Percentiles rank a stretch among this genome's conserved stretches.
Conservation (phyloP, 129 eudicot genomes). For the Tanacetum coccineum region DNA sequence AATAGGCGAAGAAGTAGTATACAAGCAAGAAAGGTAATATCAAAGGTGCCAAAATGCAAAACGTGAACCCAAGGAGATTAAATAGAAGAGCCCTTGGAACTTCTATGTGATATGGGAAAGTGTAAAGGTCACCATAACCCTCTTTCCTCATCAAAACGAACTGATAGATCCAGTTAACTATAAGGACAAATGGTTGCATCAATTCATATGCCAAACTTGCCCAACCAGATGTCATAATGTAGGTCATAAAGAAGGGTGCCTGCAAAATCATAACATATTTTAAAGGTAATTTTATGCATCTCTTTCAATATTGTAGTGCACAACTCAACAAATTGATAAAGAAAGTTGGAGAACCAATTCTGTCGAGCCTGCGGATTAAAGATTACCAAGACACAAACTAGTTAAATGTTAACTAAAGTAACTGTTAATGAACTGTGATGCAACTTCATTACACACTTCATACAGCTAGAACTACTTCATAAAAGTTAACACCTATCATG, state of each 20-base stretch:
- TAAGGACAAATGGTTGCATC: slow-evolving; percentile 71
- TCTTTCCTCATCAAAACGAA: slow-evolving; percentile 49
- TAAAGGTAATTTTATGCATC: too few relatives aligned
- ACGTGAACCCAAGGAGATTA: slow-evolving; percentile 82
- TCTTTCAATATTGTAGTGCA: too few relatives aligned
- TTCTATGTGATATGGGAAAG: slow-evolving; percentile 93
- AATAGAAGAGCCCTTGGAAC: slow-evolving; percentile 79
- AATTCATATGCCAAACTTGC: slow-evolving; percentile 81
- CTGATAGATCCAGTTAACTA: slow-evolving; percentile 55
- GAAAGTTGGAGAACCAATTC: too few relatives aligned
- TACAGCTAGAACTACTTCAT: too few relatives aligned
- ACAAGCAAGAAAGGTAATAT: slow-evolving; percentile 81
- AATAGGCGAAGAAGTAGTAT: slow-evolving; percentile 79
- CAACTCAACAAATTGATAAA: too few relatives aligned
- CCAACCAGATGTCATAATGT: slow-evolving; percentile 93
- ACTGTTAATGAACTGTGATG: too few relatives aligned
- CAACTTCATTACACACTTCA: too few relatives aligned
- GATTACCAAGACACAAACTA: too few relatives aligned
- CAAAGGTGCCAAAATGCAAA: slow-evolving; percentile 70
- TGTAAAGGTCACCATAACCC: slow-evolving; percentile 45
- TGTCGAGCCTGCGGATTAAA: too few relatives aligned
- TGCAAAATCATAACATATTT: slow-evolving; percentile 33
- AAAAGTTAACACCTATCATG: too few relatives aligned
- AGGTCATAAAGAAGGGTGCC: slow-evolving; percentile 89
- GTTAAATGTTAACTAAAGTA: too few relatives aligned